Conservation (phyloP, 257 asterid species). For the Solanum tarapatanum region DNA sequence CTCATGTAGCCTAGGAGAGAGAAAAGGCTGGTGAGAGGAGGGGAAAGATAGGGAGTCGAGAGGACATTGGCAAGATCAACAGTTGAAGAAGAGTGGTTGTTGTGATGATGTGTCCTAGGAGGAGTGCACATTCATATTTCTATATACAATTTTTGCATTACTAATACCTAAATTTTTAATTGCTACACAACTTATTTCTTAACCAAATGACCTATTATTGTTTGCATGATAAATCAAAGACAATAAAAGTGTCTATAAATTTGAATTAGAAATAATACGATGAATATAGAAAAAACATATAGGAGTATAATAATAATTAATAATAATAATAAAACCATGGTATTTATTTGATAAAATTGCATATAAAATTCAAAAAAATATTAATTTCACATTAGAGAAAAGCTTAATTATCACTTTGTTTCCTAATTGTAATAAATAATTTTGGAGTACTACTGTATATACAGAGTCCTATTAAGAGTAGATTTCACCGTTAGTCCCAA, state of each 20-base stretch:
- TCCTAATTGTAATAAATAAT: not conserved
- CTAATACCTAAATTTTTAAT: not conserved
- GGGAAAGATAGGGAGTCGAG: not conserved
- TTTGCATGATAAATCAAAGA: not conserved
- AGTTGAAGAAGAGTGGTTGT: not conserved
- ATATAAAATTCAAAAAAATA: not conserved
- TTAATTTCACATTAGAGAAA: not conserved
- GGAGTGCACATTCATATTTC: not conserved
- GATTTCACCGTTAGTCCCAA: not conserved
- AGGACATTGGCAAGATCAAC: not conserved
- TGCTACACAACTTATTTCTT: not conserved
- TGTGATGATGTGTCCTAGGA: not conserved
- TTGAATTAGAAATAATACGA: not conserved
- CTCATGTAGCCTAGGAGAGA: not conserved
- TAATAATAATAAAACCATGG: not conserved
- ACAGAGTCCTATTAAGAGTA: not conserved
- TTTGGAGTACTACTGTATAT: not conserved
- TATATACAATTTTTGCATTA: not conserved
- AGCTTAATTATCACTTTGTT: not conserved
- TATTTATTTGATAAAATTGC: not conserved
- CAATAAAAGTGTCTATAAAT: not conserved
- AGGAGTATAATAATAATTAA: too few relatives aligned
- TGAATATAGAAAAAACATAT: not conserved
- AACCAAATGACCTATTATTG: not conserved
- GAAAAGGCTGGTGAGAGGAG: not conserved